Evolutionary conservation across 768 basidiomycete genomes (phyloP).

Genomic region (Roridomyces roridus): DNA sequence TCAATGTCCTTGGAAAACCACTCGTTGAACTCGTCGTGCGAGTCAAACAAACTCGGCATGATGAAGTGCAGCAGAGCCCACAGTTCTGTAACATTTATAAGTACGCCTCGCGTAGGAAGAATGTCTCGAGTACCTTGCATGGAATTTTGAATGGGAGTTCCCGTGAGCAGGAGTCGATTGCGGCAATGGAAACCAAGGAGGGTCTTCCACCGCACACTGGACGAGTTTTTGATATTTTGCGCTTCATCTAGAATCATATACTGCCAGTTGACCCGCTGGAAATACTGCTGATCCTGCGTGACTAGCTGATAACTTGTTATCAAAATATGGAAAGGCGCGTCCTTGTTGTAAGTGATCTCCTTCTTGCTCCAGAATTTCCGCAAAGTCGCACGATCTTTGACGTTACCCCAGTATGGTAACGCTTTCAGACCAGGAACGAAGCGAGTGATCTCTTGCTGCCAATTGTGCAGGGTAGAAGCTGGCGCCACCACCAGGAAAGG

Average conservation of each 20-base stretch:
- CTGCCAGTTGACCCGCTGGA: slow-evolving; percentile 98
- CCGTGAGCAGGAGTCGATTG: slow-evolving; percentile 92
- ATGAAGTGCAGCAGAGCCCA: slow-evolving; percentile 99
- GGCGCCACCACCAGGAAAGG: slow-evolving; percentile 98
- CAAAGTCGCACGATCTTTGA: slow-evolving; percentile 92
- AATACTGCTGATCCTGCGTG: slow-evolving; percentile 97
- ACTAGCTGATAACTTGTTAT: slow-evolving; percentile 98
- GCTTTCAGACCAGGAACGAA: slow-evolving; percentile 95
- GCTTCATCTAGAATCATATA: slow-evolving; percentile 99
- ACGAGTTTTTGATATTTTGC: slow-evolving; percentile 98
- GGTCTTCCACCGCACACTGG: slow-evolving; percentile 96
- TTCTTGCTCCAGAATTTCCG: slow-evolving; percentile 99
- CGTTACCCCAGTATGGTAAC: slow-evolving; percentile 97
- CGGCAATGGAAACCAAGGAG: slow-evolving; percentile 94
- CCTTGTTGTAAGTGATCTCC: slow-evolving; percentile 92
- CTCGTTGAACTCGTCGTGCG: slow-evolving; percentile 98
- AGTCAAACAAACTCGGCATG: slow-evolving; percentile 99
- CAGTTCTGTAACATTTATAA: slow-evolving; percentile 63
- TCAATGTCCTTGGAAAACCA: slow-evolving; percentile 99
- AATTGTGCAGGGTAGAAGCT: slow-evolving; percentile 96
- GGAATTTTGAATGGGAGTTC: slow-evolving; percentile 98
- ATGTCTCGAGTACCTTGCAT: slow-evolving; percentile 95
- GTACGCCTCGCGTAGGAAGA: neutral
- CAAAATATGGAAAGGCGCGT: slow-evolving; percentile 95
- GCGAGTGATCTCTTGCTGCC: slow-evolving; percentile 97